Percentiles rank a stretch among this genome's conserved stretches.
Conservation (phyloP, 2,329 filamentous ascomycete genomes). For the Daldinia sp. region DNA sequence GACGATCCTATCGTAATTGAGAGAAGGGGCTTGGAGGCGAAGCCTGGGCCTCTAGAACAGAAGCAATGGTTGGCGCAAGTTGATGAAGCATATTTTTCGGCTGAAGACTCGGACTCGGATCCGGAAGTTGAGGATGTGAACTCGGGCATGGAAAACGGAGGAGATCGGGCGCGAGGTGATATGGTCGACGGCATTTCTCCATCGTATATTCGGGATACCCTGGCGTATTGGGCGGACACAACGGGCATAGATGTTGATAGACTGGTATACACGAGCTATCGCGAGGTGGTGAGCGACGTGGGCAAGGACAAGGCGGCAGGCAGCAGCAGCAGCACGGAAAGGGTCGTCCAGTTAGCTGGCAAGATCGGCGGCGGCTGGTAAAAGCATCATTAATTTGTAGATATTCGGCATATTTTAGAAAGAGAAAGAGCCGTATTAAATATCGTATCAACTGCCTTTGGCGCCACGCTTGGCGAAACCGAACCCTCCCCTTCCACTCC, state of each 20-base stretch:
- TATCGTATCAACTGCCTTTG: constrained; percentile 57
- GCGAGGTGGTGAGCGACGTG: constrained; percentile 94
- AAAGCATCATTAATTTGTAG: constrained; percentile 45
- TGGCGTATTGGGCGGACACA: constrained; percentile 80
- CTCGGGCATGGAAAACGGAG: constrained; percentile 45
- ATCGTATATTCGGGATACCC: constrained; percentile 72
- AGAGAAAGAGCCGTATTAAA: constrained; percentile 41
- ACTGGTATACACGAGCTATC: constrained; percentile 86
- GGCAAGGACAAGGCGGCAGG: constrained; percentile 76
- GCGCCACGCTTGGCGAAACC: constrained; percentile 77
- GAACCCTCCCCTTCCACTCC: constrained; percentile 80
- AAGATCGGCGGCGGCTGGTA: constrained; percentile 96
- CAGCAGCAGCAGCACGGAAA: constrained; percentile 75
- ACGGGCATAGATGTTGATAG: constrained; percentile 78
- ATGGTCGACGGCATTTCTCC: constrained; percentile 75
- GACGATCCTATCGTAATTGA: constrained; percentile 76
- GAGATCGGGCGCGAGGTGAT: constrained; percentile 48
- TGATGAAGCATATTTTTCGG: constrained; percentile 92
- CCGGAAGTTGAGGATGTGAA: constrained; percentile 7
- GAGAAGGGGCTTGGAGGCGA: constrained; percentile 61
- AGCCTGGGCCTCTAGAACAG: constrained; percentile 81
- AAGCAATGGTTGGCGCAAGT: constrained; percentile 86
- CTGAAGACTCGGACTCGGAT: constrained; percentile 64
- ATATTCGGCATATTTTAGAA: constrained; percentile 30
- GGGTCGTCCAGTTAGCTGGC: constrained; percentile 87